Base-by-base conservation (phyloP, 176 grass and related monocot genomes). In the Saccharum officinarum region DNA sequence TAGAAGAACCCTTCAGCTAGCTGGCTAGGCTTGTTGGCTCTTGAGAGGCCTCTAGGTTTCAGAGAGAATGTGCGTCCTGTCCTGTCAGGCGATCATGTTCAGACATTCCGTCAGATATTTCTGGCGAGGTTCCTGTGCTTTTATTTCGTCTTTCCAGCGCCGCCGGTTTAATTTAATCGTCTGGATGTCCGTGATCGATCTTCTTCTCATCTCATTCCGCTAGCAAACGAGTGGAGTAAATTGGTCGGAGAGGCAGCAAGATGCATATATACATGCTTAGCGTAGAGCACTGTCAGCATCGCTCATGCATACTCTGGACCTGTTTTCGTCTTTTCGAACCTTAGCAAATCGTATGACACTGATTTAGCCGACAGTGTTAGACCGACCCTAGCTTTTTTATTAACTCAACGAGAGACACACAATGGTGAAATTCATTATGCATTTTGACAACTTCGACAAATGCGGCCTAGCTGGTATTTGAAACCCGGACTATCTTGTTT, bases 41-140 rank as follows among this genome's bases (percentile, higher is more conserved):
- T 67, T 70, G 71, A 36, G 64, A 77, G 78, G 42, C 54, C 86
- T 82, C 83, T 52, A 85, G 77, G 78, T 50, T 89, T 76, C 77
- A 52, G 23, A 16, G 10, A 61, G 18, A 44, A n/a, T 36, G n/a
- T 20, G 78, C 28, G 13, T 22, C 54, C 49, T 54, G 77, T 76
- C 64, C 28, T 26, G 76, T 89, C 60, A 67, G 60, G 68, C 57
- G 68, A 59, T 30, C 41, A 70, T 49, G 70, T 76, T 69, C 71
- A 76, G 50, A 40, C 34, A 14, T 67, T 68, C 39, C 81, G 9
- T 34, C 68, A 80, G 76, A 84, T 89, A 60, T 89, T 83, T 83
- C 9, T 34, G 7, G 20, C 20, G 20, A 3, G 54, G 14, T 57
- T 55, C 2, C 50, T 20, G 50, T 20, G 6, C 49, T 18, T 52